A percentile compares a stretch with the other conserved stretches of the same genome.
Conservation (phyloP, 2,329 filamentous ascomycete species). For the Sporothrix globosa region DNA sequence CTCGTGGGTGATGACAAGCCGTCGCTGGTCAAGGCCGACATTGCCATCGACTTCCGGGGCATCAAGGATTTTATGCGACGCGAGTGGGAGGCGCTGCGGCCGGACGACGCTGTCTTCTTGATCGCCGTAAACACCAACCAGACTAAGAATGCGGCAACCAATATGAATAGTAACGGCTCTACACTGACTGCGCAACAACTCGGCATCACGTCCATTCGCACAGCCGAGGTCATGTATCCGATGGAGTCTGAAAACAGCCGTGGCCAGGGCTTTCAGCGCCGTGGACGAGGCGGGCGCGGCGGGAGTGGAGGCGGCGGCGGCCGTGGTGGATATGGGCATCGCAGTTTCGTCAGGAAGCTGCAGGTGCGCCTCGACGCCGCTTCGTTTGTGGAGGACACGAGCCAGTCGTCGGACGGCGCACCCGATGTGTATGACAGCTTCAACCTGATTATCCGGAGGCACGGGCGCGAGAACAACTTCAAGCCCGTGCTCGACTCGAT, state of each 20-base stretch:
- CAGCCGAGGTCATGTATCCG: constrained; percentile 83
- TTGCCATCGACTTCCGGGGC: constrained; percentile 79
- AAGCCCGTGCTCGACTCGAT: constrained; percentile 91
- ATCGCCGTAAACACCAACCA: constrained; percentile 70
- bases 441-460: constrained; percentile 82
- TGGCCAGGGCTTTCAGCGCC: constrained; percentile 46
- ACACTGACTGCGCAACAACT: constrained; percentile 61
- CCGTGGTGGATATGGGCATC: constrained; percentile 36
- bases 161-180: constrained; percentile 49
- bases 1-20: constrained; percentile 81
- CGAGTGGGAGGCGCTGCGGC: constrained; percentile 88
- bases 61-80: constrained; percentile 73
- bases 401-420: constrained; percentile 66
- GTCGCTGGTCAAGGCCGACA: constrained; percentile 83
- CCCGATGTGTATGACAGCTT: constrained; percentile 79
- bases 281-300: constrained; percentile 39
- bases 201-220: constrained; percentile 71
- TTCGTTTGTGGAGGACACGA: constrained; percentile 77
- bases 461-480: constrained; percentile 94
- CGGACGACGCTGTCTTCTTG: constrained; percentile 88
- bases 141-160: constrained; percentile 52
- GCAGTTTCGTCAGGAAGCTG: constrained; percentile 67
- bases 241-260: constrained; percentile 82
- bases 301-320: constrained; percentile 61
- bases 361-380: constrained; percentile 79